Evolutionary conservation across 805 yeast species (phyloP), one percentile per base, ranked within the genome.

Genomic region (Aciculoconidium aculeatum): DNA sequence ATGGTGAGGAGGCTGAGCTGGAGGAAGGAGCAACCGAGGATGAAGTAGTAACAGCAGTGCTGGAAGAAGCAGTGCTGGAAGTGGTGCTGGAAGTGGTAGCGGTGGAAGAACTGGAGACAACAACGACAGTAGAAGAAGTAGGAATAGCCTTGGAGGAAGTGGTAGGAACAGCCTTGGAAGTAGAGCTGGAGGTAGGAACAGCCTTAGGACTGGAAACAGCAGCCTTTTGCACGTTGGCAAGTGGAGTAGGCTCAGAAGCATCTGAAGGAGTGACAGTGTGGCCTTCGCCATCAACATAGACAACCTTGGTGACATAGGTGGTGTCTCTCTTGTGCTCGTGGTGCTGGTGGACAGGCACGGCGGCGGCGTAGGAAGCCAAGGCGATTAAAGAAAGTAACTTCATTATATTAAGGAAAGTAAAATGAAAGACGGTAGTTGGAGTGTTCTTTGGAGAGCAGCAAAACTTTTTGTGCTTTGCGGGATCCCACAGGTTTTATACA

Each of bases 301-400:
- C 61, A 28, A 60, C 45, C 31, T 53, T 44, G 35, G 68, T 58
- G 27, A 53, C 62, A 26, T 45, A 47, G n/a, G 25, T 21, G 15
- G 7, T 11, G 69, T 46, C 65, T 51, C 67, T 58, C 49, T 58
- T 55, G 44, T 59, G 51, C 36, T 53, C 51, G 40, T 55, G 60
- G 34, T 41, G 47, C 28, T 44, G 50, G 34, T 44, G 50, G 33
- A 55, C 47, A 21, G 64, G 64, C 39, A 58, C 58, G 34, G 64
- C 59, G 18, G 43, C 23, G 28, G 55, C 52, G 17, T 41, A 34
- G 23, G 55, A 28, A 18, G 56, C 58, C 23, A 51, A 28, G 20
- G 60, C 41, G 25, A 53, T 41, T 22, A 54, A 33, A 36, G 49
- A 39, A 29, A 53, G 31, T 22, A 46, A 29, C 44, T 49, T 55